These are phyloP conservation scores for Aspergillus indologenus DNA, from an alignment of 495 filamentous ascomycete species.

Conservation along the genomic window DNA sequence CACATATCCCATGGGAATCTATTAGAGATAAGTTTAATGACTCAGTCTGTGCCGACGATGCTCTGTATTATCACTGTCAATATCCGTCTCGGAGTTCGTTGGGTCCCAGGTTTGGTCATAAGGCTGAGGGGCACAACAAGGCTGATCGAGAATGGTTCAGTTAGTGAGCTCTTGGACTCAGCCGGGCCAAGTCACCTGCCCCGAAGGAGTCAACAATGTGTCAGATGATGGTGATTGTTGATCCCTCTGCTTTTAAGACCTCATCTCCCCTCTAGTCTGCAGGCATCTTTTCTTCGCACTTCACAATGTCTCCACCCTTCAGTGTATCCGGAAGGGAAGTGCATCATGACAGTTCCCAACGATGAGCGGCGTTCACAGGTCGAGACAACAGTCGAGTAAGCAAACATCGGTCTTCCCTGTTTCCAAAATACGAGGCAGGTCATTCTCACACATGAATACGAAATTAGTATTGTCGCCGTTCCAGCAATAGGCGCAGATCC, in stretches of 20 bases:
- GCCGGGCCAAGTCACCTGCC: constrained; percentile 17
- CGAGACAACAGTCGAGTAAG: constrained; percentile 42
- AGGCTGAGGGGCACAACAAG: constrained; percentile 14
- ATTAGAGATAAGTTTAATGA: too few species aligned
- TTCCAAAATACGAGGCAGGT: not conserved
- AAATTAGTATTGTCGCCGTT: constrained; percentile 39
- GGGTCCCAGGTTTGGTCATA: not conserved
- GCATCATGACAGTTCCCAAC: constrained; percentile 12
- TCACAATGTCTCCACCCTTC: not conserved
- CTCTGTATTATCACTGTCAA: too few species aligned
- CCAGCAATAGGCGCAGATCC: constrained; percentile 45
- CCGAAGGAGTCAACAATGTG: constrained; percentile 13
- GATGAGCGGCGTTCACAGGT: not conserved
- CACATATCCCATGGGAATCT: too few species aligned
- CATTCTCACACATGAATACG: not conserved
- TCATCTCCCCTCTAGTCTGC: not conserved
- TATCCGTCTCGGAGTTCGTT: not conserved
- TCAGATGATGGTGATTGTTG: constrained; percentile 18
- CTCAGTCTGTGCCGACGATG: not conserved
- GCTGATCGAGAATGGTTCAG: not conserved
- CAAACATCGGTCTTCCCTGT: constrained; percentile 6
- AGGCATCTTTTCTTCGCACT: not conserved
- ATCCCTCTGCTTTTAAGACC: constrained; percentile 2
- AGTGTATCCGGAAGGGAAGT: not conserved
- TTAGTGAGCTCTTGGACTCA: constrained; percentile 2